Evolutionary conservation across 345 rosid genomes (phyloP).

Genomic region (Excoecaria agallocha): DNA sequence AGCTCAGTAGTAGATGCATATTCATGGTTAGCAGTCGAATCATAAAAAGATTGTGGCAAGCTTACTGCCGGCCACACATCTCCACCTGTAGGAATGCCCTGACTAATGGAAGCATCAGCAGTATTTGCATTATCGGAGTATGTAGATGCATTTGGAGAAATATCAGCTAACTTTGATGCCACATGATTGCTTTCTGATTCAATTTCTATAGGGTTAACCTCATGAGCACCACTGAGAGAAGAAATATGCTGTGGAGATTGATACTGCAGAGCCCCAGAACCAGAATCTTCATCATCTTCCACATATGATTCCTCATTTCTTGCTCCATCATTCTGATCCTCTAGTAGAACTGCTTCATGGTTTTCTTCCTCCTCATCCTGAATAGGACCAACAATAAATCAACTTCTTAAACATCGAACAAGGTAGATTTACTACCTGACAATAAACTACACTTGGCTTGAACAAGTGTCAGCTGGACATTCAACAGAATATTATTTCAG

Average conservation of each 20-base stretch:
- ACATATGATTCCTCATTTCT: constrained; percentile 18
- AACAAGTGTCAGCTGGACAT: background rate
- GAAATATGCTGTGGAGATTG: constrained; percentile 41
- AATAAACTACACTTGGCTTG: background rate
- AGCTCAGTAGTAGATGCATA: constrained; percentile 46
- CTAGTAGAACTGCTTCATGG: constrained; percentile 20
- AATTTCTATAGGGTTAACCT: constrained; percentile 27
- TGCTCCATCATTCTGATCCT: constrained; percentile 36
- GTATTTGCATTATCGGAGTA: constrained; percentile 35
- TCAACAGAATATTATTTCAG: background rate
- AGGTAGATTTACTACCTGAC: background rate
- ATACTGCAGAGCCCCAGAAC: constrained; percentile 27
- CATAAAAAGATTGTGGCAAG: constrained; percentile 46
- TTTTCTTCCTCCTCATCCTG: constrained; percentile 33
- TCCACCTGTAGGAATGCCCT: constrained; percentile 46
- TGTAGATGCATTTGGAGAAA: constrained; percentile 38
- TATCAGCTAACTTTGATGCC: constrained; percentile 39
- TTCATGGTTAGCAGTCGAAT: constrained; percentile 39
- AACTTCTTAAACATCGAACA: constrained; percentile 4
- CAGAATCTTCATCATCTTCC: constrained; percentile 35
- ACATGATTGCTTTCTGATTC: constrained; percentile 36
- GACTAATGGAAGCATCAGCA: constrained; percentile 40
- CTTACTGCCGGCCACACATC: constrained; percentile 51
- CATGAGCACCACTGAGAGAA: constrained; percentile 32
- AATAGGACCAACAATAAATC: constrained; percentile 15